Evolutionary conservation across 305 asterid species (phyloP).

Genomic region (Stenogyne calaminthoides): DNA sequence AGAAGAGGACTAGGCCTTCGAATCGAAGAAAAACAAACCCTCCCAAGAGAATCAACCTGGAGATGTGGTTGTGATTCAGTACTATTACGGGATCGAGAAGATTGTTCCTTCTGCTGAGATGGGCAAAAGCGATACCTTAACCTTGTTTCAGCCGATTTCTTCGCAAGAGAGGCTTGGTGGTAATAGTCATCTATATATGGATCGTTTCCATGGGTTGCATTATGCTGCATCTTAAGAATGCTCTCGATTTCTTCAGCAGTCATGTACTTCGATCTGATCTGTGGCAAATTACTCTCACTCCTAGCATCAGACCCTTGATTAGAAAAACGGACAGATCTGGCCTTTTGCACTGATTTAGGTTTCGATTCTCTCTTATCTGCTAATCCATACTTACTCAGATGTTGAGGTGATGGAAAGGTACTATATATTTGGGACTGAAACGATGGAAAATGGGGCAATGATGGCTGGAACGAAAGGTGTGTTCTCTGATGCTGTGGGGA

Average conservation of each 20-base stretch:
- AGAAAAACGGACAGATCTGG: slow-evolving; percentile 65
- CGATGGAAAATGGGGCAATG: slow-evolving; percentile 61
- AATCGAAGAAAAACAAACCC: slow-evolving; percentile 85
- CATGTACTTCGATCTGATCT: slow-evolving; percentile 92
- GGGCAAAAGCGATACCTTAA: slow-evolving; percentile 73
- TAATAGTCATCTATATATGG: slow-evolving; percentile 88
- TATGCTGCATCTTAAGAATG: slow-evolving; percentile 84
- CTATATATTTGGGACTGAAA: slow-evolving; percentile 59
- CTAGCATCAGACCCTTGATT: slow-evolving; percentile 66
- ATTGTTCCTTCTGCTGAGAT: slow-evolving; percentile 61
- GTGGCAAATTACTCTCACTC: slow-evolving; percentile 56
- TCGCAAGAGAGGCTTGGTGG: slow-evolving; percentile 90
- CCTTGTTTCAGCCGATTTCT: slow-evolving; percentile 70
- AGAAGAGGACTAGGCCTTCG: slow-evolving; percentile 86
- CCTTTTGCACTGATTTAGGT: slow-evolving; percentile 58
- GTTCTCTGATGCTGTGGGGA: slow-evolving; percentile 68
- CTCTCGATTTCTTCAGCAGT: slow-evolving; percentile 89
- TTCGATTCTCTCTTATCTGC: slow-evolving; percentile 63
- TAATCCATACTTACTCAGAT: slow-evolving; percentile 51
- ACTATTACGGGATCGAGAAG: slow-evolving; percentile 70
- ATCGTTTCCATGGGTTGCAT: slow-evolving; percentile 85
- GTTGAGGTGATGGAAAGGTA: slow-evolving; percentile 73
- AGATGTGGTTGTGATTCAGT: slow-evolving; percentile 77
- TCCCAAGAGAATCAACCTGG: slow-evolving; percentile 83
- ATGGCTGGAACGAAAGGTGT: slow-evolving; percentile 60